These are phyloP conservation scores for Geranium incanum DNA, from an alignment of 441 rosid genomes.

Conservation along the genomic window DNA sequence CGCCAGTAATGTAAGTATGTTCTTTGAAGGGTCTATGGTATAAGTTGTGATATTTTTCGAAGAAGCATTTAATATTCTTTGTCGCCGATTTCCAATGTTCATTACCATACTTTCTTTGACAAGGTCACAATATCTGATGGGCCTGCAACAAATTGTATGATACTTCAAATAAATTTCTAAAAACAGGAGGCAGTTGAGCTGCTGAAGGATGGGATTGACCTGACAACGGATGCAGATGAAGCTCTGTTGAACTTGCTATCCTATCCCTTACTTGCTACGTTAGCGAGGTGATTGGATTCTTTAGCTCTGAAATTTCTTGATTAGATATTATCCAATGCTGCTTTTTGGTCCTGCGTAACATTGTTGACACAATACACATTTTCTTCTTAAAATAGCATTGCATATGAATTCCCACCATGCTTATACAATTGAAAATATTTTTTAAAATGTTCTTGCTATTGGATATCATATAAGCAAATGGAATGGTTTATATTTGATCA, in stretches of 20 bases:
- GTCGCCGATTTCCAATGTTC: not conserved
- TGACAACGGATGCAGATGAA: constrained; percentile 77
- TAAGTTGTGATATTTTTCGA: not conserved
- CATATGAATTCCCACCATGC: too few species aligned
- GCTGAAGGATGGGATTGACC: constrained; percentile 92
- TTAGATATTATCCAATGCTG: not conserved
- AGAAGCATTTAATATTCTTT: not conserved
- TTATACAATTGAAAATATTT: too few species aligned
- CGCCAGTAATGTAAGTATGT: not conserved
- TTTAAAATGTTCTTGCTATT: too few species aligned
- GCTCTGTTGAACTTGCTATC: constrained; percentile 66
- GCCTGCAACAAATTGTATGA: not conserved
- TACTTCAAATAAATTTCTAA: not conserved
- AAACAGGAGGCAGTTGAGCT: constrained; percentile 74
- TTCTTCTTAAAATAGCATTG: not conserved
- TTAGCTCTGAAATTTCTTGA: not conserved
- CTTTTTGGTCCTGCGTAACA: not conserved
- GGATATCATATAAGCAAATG: too few species aligned
- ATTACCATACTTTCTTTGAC: not conserved
- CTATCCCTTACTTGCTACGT: constrained; percentile 64
- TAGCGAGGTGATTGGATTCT: constrained; percentile 44
- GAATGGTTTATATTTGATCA: too few species aligned
- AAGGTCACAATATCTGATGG: too few species aligned
- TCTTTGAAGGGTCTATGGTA: not conserved
- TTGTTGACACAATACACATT: not conserved